Conservation (phyloP, 2,329 filamentous ascomycete species). For the Apiospora koreana region DNA sequence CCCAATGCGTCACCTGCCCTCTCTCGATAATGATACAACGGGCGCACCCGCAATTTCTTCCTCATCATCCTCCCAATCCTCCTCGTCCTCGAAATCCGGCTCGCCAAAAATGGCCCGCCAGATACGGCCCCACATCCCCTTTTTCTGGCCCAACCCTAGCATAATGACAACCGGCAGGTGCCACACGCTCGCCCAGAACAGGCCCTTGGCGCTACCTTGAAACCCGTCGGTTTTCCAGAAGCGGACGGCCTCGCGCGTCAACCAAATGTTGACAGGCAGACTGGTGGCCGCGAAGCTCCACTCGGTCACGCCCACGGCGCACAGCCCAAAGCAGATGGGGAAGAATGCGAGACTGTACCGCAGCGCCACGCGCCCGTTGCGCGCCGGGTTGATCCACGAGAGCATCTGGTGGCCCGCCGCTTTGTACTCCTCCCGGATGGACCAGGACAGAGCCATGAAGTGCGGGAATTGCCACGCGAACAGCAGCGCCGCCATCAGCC, state of each 20-base stretch:
- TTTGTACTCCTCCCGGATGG: slow-evolving; percentile 87
- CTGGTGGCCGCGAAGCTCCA: slow-evolving; percentile 83
- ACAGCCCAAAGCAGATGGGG: slow-evolving; percentile 80
- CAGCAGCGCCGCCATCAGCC: slow-evolving; percentile 81
- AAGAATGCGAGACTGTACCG: slow-evolving; percentile 85
- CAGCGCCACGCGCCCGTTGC: slow-evolving; percentile 84
- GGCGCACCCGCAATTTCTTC: not conserved
- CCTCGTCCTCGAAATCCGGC: slow-evolving; percentile 53
- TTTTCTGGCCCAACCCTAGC: slow-evolving; percentile 88
- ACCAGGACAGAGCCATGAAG: slow-evolving; percentile 92
- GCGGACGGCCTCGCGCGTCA: slow-evolving; percentile 73
- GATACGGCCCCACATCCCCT: slow-evolving; percentile 84
- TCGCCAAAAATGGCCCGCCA: slow-evolving; percentile 68
- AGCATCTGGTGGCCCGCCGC: slow-evolving; percentile 71
- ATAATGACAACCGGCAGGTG: slow-evolving; percentile 89
- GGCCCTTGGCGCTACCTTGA: slow-evolving; percentile 74
- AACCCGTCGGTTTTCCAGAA: slow-evolving; percentile 82
- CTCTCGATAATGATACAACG: not conserved
- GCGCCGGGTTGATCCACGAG: slow-evolving; percentile 80
- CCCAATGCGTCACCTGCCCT: not conserved
- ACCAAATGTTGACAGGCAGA: slow-evolving; percentile 81
- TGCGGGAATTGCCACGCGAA: slow-evolving; percentile 99
- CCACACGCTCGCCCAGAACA: slow-evolving; percentile 99
- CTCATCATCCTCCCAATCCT: slow-evolving; percentile 58
- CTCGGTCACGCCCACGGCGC: slow-evolving; percentile 79